These are phyloP conservation scores for Thinopyrum elongatum DNA, from an alignment of 176 grass and related monocot genomes.

Conservation along the genomic window DNA sequence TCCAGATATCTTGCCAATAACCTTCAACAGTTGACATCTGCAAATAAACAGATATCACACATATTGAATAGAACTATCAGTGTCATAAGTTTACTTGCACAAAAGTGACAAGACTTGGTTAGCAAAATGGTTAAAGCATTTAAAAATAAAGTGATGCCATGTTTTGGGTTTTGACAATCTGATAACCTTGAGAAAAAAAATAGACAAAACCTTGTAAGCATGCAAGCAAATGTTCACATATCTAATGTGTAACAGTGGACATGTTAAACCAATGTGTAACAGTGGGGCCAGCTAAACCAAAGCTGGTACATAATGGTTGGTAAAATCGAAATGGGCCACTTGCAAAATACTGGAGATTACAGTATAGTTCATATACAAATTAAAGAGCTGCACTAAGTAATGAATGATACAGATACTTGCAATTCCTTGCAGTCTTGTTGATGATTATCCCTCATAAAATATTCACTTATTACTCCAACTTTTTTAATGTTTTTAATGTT, in stretches of 20 bases:
- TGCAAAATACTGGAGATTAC: not conserved
- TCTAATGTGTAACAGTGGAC: not conserved
- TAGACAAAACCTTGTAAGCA: not conserved
- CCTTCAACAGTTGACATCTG: conserved; percentile 66
- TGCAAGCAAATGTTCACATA: not conserved
- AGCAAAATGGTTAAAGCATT: conserved; percentile 9
- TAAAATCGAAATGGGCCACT: not conserved
- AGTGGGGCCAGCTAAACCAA: not conserved
- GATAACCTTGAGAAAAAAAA: conserved; percentile 1
- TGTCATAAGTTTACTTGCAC: not conserved
- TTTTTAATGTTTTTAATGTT: not conserved
- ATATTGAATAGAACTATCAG: conserved; percentile 3
- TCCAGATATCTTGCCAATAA: conserved; percentile 92
- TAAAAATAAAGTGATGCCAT: not conserved
- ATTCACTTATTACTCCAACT: conserved; percentile 1
- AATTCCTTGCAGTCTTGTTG: not conserved
- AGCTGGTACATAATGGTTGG: not conserved
- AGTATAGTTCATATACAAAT: not conserved
- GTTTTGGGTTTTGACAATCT: not conserved
- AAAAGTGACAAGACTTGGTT: conserved; percentile 1
- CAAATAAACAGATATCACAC: conserved; percentile 27
- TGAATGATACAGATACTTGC: not conserved
- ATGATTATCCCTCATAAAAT: not conserved
- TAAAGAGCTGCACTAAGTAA: not conserved
- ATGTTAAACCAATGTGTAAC: not conserved